phyloP scores from a whole-genome alignment of 225 moss, liverwort and hornwort species.

The Lunularia cruciata region DNA sequence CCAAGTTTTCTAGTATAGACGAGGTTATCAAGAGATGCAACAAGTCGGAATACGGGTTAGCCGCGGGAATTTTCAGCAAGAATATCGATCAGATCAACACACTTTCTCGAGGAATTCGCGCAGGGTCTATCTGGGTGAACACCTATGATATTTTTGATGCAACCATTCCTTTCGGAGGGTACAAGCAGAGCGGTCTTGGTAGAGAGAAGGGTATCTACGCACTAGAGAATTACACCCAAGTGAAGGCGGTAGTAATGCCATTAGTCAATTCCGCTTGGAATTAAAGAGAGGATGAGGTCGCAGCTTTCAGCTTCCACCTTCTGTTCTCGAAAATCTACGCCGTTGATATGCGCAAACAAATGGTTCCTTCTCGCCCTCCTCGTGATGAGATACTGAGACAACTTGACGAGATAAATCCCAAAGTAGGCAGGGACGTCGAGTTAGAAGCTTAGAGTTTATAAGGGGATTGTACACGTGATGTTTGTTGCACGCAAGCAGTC shows the following conservation, averaged over 20 bases:
- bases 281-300: conserved; percentile 33
- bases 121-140: conserved; percentile 75
- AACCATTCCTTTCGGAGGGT: conserved; percentile 78
- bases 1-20: conserved; percentile 58
- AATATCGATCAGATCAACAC: conserved; percentile 66
- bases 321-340: no score
- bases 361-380: no score
- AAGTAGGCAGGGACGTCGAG: no score
- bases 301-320: no score
- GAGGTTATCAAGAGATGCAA: conserved; percentile 78
- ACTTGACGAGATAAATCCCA: no score
- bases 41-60: conserved; percentile 66
- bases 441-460: no score
- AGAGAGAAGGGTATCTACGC: conserved; percentile 84
- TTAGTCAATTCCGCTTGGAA: conserved; percentile 60
- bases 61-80: conserved; percentile 80
- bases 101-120: conserved; percentile 59
- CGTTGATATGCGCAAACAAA: no score
- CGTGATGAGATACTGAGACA: no score
- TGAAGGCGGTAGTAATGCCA: conserved; percentile 77
- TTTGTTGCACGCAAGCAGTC: no score
- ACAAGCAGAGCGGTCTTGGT: conserved; percentile 89
- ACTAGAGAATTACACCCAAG: conserved; percentile 73
- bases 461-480: no score
- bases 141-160: conserved; percentile 73